Conservation (phyloP, 257 asterid species). For the Buddleja alternifolia region DNA sequence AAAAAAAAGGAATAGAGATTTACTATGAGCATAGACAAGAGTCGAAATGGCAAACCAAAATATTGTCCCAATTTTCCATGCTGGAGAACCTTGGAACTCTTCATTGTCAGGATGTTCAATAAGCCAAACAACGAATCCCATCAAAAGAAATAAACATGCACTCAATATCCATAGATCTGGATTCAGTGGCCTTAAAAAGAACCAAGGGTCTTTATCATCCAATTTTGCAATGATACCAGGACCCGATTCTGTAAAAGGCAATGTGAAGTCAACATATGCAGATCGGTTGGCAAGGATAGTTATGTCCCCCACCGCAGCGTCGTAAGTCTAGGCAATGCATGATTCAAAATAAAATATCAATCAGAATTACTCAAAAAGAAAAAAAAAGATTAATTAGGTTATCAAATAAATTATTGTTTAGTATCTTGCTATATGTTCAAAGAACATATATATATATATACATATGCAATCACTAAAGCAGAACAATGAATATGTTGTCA, state of each 20-base stretch:
- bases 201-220: slow-evolving; percentile 38
- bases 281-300: slow-evolving; percentile 42
- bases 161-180: slow-evolving; percentile 39
- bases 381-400: too few relatives aligned
- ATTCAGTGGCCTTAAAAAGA: slow-evolving; percentile 49
- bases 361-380: neutral
- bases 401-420: too few relatives aligned
- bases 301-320: slow-evolving; percentile 50
- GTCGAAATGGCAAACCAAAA: slow-evolving; percentile 44
- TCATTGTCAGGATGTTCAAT: slow-evolving; percentile 47
- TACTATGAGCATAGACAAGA: slow-evolving; percentile 52
- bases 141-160: slow-evolving; percentile 32
- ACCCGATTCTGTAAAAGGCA: slow-evolving; percentile 46
- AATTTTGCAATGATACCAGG: slow-evolving; percentile 36
- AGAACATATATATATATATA: too few relatives aligned
- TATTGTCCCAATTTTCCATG: slow-evolving; percentile 40
- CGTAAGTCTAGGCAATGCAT: slow-evolving; percentile 34
- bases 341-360: slow-evolving; percentile 18
- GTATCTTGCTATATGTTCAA: too few relatives aligned
- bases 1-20: slow-evolving; percentile 14
- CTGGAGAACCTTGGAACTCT: slow-evolving; percentile 46
- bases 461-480: too few relatives aligned
- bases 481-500: too few relatives aligned
- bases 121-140: slow-evolving; percentile 47
- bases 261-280: slow-evolving; percentile 47